Evolutionary conservation across 1,284 basidiomycete genomes (phyloP), one percentile per base, ranked within the genome.

Genomic region (Schizopora paradoxa): DNA sequence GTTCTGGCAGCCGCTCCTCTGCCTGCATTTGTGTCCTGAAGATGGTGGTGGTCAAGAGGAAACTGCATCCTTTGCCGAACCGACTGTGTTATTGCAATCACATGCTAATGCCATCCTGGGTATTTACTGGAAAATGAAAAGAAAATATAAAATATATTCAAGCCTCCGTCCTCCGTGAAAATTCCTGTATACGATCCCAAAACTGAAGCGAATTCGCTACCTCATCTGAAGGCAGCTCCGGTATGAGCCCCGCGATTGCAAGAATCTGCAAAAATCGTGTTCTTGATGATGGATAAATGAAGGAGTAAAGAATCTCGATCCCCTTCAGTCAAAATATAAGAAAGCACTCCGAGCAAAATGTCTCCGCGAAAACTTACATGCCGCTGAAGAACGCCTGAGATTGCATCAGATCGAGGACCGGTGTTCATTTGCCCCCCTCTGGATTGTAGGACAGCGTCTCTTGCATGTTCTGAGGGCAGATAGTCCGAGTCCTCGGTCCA

Each of bases 251-350:
- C 14, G 13, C 41, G 26, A n/a, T 26, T 14, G 21, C 31, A 18
- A 45, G 32, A 6, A 49, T n/a, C 37, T 35, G 18, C 13, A 49
- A 21, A 35, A 45, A 45, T 25, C 41, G 29, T 18, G 41, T 26
- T 19, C 48, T 32, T 4, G 48, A 49, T 4, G 10, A 14, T n/a
- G 48, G 48, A 22, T 37, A 49, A 18, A 85, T 61, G 56, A 87
- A 86, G 1, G 69, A 62, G 18, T 63, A 65, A 23, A 87, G 59
- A 35, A 89, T 64, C 2, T 73, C 63, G 22, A 69, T 63, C 35
- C 72, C 73, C 85, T 88, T 51, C 4, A 45, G 39, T 33, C 31
- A 16, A 42, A 25, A 29, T 23, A 35, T 50, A 8, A 36, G 36
- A 22, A 49, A 44, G 42, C 38, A 39, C 28, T 38, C 27, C 5